These are phyloP conservation scores for Aphanoascus verrucosus DNA, from an alignment of 2,329 filamentous ascomycete species.

Conservation along the genomic window DNA sequence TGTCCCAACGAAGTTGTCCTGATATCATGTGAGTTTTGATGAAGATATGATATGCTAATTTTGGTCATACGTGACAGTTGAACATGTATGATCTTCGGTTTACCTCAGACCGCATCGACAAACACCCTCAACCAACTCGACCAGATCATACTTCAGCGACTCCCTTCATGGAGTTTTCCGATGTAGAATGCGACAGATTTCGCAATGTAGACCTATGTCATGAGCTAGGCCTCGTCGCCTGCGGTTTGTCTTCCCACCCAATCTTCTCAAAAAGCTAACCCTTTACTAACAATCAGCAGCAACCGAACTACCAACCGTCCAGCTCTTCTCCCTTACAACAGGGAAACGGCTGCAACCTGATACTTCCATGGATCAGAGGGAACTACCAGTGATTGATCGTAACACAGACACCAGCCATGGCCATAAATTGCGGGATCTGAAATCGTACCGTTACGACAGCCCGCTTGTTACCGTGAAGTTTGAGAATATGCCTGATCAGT, in stretches of 20 bases:
- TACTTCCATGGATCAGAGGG: not conserved
- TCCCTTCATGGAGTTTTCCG: slow-evolving; percentile 30
- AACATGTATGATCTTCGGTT: slow-evolving; percentile 36
- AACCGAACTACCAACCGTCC: slow-evolving; percentile 26
- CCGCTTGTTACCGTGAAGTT: slow-evolving; percentile 27
- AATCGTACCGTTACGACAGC: slow-evolving; percentile 17
- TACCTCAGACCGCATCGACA: slow-evolving; percentile 22
- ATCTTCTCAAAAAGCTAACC: not conserved
- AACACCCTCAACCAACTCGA: slow-evolving; percentile 23
- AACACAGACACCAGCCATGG: not conserved
- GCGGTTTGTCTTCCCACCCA: slow-evolving; percentile 21
- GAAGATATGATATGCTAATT: not conserved
- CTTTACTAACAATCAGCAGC: slow-evolving; percentile 19
- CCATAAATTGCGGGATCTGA: not conserved
- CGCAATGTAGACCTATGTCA: slow-evolving; percentile 30
- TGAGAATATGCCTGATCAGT: slow-evolving; percentile 17
- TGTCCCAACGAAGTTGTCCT: not conserved
- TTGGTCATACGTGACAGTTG: slow-evolving; percentile 21
- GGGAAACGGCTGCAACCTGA: slow-evolving; percentile 20
- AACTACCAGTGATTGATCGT: not conserved
- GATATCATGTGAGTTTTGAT: no score
- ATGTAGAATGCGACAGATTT: slow-evolving; percentile 22
- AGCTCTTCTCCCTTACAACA: slow-evolving; percentile 31
- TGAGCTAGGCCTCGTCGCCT: slow-evolving; percentile 31
- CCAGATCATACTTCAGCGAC: slow-evolving; percentile 23